phyloP scores from a whole-genome alignment of 208 protist genomes.

The Trypanosoma conorhini region DNA sequence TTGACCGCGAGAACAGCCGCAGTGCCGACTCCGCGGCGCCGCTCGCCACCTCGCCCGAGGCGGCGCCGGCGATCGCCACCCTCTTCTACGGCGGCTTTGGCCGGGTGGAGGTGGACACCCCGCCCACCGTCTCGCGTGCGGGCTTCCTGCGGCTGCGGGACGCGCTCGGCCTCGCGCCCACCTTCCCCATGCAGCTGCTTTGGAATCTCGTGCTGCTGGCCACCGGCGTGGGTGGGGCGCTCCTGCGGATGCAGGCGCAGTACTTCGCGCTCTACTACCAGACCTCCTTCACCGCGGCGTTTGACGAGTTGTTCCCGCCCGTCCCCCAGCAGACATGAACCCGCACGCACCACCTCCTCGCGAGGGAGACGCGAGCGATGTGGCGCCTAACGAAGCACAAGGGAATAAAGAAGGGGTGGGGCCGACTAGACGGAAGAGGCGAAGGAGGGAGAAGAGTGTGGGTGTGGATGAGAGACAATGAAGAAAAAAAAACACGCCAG shows the following conservation, averaged over 20 bases:
- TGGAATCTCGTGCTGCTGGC: slow-evolving; percentile 79
- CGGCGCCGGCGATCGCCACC: background rate
- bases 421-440: no score
- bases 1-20: slow-evolving; percentile 21
- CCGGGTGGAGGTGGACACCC: slow-evolving; percentile 73
- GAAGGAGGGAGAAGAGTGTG: no score
- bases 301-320: slow-evolving; percentile 15
- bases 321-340: background rate
- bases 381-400: no score
- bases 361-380: slow-evolving; percentile 1
- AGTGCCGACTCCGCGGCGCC: background rate
- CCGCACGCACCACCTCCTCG: background rate
- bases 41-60: slow-evolving; percentile 3
- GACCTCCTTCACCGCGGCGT: slow-evolving; percentile 26
- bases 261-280: slow-evolving; percentile 26
- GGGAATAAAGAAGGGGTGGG: no score
- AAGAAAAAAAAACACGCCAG: no score
- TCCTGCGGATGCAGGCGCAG: slow-evolving; percentile 20
- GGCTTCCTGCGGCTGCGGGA: slow-evolving; percentile 39
- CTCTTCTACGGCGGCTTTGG: slow-evolving; percentile 73
- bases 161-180: slow-evolving; percentile 42
- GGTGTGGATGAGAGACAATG: no score
- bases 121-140: slow-evolving; percentile 46
- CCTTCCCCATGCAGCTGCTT: slow-evolving; percentile 61
- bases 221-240: slow-evolving; percentile 40